phyloP scores from a whole-genome alignment of 345 rosid species.

The Moringa oleifera region DNA sequence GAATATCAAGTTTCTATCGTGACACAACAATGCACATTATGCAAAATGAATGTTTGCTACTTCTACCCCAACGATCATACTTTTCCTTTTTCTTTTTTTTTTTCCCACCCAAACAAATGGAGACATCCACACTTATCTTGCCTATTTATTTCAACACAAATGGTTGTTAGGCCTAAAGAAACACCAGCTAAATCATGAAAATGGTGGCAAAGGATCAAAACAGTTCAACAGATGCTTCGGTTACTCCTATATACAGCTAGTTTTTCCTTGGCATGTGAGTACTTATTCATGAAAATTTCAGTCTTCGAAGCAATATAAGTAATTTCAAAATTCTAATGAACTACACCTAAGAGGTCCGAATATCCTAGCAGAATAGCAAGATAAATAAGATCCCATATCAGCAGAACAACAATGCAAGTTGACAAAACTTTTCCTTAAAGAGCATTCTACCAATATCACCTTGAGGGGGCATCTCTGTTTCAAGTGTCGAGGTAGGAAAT shows the following conservation, averaged over 20 bases:
- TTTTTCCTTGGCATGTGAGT: not conserved
- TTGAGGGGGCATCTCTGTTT: not conserved
- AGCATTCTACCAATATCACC: not conserved
- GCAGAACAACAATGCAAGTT: not conserved
- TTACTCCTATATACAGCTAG: too few species aligned
- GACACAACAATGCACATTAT: not conserved
- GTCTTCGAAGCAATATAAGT: too few species aligned
- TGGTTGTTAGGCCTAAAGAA: not conserved
- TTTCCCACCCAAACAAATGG: not conserved
- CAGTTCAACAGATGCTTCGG: not conserved
- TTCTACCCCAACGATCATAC: too few species aligned
- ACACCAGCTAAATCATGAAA: not conserved
- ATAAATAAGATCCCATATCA: not conserved
- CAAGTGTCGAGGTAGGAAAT: not conserved
- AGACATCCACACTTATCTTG: not conserved
- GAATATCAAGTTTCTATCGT: not conserved
- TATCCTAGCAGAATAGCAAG: not conserved
- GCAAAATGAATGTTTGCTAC: not conserved
- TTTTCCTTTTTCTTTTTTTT: not conserved
- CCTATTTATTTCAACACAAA: not conserved
- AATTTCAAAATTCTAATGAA: too few species aligned
- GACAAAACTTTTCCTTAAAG: too few species aligned
- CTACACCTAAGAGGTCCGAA: too few species aligned
- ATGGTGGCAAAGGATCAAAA: not conserved
- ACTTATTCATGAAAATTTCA: too few species aligned